Percentiles rank a stretch among this genome's conserved stretches.
Evolutionary conservation across 352 stramenopile genomes (phyloP).

Genomic region (Thalassiosira livingstoniorum): DNA sequence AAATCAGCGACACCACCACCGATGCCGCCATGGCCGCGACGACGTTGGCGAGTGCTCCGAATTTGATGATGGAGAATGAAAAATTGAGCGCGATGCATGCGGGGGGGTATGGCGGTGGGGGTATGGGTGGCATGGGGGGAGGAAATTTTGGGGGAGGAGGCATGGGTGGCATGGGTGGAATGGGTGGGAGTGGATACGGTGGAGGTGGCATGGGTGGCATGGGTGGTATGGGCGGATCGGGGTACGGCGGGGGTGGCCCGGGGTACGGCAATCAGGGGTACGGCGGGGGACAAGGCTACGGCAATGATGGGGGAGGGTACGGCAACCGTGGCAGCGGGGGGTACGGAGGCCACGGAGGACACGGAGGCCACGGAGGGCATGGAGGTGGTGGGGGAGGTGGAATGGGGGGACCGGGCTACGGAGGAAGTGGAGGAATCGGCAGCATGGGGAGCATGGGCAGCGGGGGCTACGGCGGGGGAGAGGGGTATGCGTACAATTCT

Average conservation of each 20-base stretch:
- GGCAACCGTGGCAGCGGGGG: neutral
- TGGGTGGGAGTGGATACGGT: too few species aligned
- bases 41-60: slow-evolving; percentile 31
- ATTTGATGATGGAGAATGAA: slow-evolving; percentile 44
- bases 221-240: too few species aligned
- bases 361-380: neutral
- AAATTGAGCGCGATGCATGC: neutral
- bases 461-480: neutral
- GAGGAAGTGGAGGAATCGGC: neutral
- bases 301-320: neutral
- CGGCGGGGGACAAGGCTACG: neutral
- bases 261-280: neutral
- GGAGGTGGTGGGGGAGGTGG: neutral
- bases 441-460: neutral
- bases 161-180: too few species aligned
- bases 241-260: too few species aligned
- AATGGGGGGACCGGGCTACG: neutral
- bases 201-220: too few species aligned
- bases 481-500: neutral
- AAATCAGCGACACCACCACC: slow-evolving; percentile 50
- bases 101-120: slow-evolving; percentile 11
- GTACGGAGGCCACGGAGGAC: neutral
- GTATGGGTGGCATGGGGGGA: too few species aligned
- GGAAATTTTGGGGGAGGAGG: too few species aligned
- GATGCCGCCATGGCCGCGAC: slow-evolving; percentile 46